phyloP scores from a whole-genome alignment of 2,329 filamentous ascomycete species.

The Paraconiothyrium sp. region DNA sequence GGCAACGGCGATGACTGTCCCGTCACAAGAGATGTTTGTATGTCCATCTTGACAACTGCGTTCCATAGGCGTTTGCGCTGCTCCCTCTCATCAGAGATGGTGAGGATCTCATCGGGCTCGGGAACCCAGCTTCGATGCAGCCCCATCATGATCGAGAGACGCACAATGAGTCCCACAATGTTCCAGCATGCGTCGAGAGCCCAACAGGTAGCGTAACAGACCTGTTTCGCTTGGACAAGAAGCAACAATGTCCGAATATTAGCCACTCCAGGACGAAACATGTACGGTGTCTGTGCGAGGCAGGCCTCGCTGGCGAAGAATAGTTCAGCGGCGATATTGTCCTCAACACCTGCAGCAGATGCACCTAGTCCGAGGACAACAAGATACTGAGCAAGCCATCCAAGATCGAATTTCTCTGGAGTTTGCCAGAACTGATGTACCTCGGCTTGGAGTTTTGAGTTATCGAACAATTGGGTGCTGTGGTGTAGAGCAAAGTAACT shows the following conservation, averaged over 20 bases:
- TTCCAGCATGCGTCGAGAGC: constrained; percentile 33
- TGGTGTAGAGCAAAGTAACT: constrained; percentile 27
- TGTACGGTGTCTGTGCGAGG: constrained; percentile 31
- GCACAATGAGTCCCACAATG: constrained; percentile 28
- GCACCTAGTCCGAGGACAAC: constrained; percentile 32
- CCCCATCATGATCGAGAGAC: constrained; percentile 30
- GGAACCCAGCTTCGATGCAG: constrained; percentile 28
- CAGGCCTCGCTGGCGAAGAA: constrained; percentile 36
- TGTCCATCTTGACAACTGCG: constrained; percentile 31
- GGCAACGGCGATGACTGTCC: constrained; percentile 30
- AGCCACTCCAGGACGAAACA: constrained; percentile 27
- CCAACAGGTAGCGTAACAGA: constrained; percentile 35
- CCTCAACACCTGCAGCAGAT: constrained; percentile 18
- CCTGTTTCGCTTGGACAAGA: constrained; percentile 36
- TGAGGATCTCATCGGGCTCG: constrained; percentile 17
- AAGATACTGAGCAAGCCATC: constrained; percentile 31
- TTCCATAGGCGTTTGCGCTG: constrained; percentile 29
- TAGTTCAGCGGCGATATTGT: constrained; percentile 20
- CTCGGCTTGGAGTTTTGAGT: constrained; percentile 17
- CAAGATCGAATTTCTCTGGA: constrained; percentile 16
- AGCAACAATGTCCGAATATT: constrained; percentile 31
- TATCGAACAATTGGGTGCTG: constrained; percentile 23
- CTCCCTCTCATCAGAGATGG: constrained; percentile 20
- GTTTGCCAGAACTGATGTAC: constrained; percentile 20
- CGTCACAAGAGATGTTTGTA: constrained; percentile 30